phyloP scores from a whole-genome alignment of 371 early-diverging fungal genomes.

The Rhizopus delemar region DNA sequence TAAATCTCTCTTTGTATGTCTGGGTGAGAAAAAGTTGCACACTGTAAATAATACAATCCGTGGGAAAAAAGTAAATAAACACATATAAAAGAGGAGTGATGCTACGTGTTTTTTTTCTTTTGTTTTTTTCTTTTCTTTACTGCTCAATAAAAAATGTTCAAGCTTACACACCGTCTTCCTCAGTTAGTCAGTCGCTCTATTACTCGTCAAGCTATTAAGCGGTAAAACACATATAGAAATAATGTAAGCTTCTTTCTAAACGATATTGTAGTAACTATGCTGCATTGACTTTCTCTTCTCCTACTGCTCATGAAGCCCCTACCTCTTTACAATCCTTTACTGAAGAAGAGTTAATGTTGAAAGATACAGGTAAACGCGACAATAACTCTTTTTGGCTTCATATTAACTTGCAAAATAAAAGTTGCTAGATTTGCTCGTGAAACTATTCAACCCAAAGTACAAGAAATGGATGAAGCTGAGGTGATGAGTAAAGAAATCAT shows the following conservation, averaged over 20 bases:
- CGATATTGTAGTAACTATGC: constrained; percentile 19
- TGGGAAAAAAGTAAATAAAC: not conserved
- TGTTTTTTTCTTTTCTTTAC: not conserved
- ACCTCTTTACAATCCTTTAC: constrained; percentile 74
- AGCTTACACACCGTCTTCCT: constrained; percentile 25
- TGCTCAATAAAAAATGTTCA: constrained; percentile 11
- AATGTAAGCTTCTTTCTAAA: not conserved
- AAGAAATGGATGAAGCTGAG: constrained; percentile 93
- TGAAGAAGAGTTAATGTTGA: constrained; percentile 82
- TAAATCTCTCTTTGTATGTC: not conserved
- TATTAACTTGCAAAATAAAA: constrained; percentile 3
- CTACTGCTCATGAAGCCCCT: constrained; percentile 31
- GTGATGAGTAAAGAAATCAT: constrained; percentile 75
- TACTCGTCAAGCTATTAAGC: constrained; percentile 23
- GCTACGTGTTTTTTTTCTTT: not conserved
- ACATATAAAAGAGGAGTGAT: not conserved
- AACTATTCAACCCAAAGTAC: constrained; percentile 83
- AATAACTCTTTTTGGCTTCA: not conserved
- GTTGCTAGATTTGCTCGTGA: constrained; percentile 60
- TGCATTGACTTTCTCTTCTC: constrained; percentile 38
- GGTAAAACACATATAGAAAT: constrained; percentile 6
- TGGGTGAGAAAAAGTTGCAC: not conserved
- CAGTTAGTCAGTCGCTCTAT: constrained; percentile 17
- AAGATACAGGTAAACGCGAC: constrained; percentile 63
- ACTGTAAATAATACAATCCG: constrained; percentile 2